phyloP scores from a whole-genome alignment of 1,139 yeast genomes.

The Debaryomyces robertsiae region DNA sequence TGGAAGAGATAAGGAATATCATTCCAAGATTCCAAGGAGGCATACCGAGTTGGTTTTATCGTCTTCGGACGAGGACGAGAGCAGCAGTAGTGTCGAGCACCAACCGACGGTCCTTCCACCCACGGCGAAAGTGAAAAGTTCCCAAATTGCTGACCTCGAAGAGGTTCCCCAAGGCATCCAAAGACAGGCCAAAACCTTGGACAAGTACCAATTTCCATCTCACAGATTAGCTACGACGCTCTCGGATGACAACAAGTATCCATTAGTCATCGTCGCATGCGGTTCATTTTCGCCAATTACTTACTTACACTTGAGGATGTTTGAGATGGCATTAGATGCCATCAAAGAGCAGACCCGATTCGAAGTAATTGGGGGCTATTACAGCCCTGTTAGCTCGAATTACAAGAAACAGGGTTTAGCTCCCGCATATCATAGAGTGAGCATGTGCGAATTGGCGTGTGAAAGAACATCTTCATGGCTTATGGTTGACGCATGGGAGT shows the following conservation, averaged over 20 bases:
- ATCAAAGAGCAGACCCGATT: slow-evolving; percentile 88
- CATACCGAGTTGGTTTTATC: slow-evolving; percentile 44
- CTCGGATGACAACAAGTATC: slow-evolving; percentile 76
- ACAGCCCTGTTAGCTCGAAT: slow-evolving; percentile 95
- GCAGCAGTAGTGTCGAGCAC: neutral
- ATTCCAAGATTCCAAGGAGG: slow-evolving; percentile 44
- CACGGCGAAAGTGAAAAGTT: slow-evolving; percentile 54
- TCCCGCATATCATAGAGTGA: slow-evolving; percentile 81
- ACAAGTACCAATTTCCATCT: slow-evolving; percentile 76
- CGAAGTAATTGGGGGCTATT: slow-evolving; percentile 95
- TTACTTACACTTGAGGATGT: slow-evolving; percentile 91
- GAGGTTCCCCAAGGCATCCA: slow-evolving; percentile 94
- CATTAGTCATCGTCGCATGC: slow-evolving; percentile 93
- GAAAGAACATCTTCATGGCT: slow-evolving; percentile 96
- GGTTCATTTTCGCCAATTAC: slow-evolving; percentile 97
- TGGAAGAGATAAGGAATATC: slow-evolving; percentile 17
- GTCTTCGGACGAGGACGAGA: slow-evolving; percentile 33
- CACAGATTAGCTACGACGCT: slow-evolving; percentile 78
- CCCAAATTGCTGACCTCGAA: slow-evolving; percentile 88
- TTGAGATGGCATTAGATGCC: slow-evolving; percentile 98
- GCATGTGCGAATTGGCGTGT: slow-evolving; percentile 98
- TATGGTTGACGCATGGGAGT: slow-evolving; percentile 99
- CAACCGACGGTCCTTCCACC: slow-evolving; percentile 36
- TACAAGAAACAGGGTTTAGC: slow-evolving; percentile 94
- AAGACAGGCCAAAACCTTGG: slow-evolving; percentile 75